Conservation (phyloP, 768 basidiomycete species). For the Trametes sanguinea region DNA sequence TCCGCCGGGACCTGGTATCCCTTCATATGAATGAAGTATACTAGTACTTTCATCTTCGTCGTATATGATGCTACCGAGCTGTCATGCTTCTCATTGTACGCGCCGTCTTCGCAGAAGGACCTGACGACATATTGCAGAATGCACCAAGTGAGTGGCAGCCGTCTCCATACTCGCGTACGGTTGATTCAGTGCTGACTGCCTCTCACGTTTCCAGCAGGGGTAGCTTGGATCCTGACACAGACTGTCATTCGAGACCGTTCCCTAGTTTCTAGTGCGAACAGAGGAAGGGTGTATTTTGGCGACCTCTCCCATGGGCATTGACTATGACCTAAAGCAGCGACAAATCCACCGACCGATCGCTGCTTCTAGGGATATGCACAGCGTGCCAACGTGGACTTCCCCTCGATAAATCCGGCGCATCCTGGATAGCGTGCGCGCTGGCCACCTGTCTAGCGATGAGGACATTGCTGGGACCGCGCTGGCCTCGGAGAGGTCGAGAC, state of each 20-base stretch:
- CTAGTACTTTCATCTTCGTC: background rate
- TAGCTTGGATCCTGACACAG: background rate
- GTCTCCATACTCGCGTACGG: background rate
- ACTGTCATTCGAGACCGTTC: conserved; percentile 8
- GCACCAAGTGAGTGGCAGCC: background rate
- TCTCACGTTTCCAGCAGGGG: conserved; percentile 8
- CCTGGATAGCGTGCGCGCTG: background rate
- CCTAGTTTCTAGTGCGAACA: conserved; percentile 7
- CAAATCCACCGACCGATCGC: conserved; percentile 14
- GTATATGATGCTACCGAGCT: background rate
- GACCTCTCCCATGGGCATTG: conserved; percentile 13
- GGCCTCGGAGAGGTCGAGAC: conserved; percentile 11
- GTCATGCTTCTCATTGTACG: background rate
- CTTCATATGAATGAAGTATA: background rate
- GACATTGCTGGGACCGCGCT: conserved; percentile 2
- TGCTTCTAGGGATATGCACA: conserved; percentile 12
- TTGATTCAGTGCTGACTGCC: background rate
- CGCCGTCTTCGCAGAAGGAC: background rate
- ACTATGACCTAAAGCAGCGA: conserved; percentile 12
- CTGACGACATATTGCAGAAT: background rate
- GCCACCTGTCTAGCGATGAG: background rate
- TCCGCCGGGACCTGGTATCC: background rate
- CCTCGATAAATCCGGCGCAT: conserved; percentile 6
- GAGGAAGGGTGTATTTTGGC: conserved; percentile 1
- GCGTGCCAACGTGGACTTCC: background rate